Base-by-base conservation (phyloP, 2,329 filamentous ascomycete genomes). In the Leptoxyphium fumago region DNA sequence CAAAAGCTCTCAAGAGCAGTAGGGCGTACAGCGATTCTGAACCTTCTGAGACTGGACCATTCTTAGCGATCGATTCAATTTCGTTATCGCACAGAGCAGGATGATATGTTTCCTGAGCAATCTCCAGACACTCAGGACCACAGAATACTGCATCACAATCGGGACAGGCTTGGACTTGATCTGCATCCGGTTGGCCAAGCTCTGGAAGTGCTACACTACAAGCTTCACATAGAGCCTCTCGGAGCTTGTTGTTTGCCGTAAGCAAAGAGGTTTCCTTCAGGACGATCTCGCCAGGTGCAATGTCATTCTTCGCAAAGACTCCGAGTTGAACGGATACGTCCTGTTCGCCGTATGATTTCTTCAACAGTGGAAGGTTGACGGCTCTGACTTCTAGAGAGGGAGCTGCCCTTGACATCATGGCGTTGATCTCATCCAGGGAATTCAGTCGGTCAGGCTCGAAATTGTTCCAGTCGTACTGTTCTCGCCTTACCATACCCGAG, bases 201-300 rank as follows among this genome's bases (percentile, higher is more conserved):
- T 52, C 51, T 1, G 83, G 84, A 5, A 93, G 72, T 18, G 77
- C 75, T 7, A 74, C 72, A 54, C 86, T 86, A 61, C 89, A 96
- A 11, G 87, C 87, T 62, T 96, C 89, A 62, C 89, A 96, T 28
- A 89, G 74, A 4, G 82, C 73, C 49, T 94, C 87, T 58, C 93
- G 86, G 10, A 91, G 74, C 28, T 86, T 79, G 59, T 91, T 91
- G 53, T 89, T 91, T 39, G 85, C 88, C 2, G 88, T 94, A 36
- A 98, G 68, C 7, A 94, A 73, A 8, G 87, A 91, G 48, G 82
- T 84, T 58, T 98, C 91, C 40, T 76, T 69, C 28, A 98, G 72
- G 2, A 95, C 78, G 5, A 73, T 70, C 59, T 93, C 83, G 9
- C 83, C 84, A 0, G 86, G 77, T 0, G 69, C 65, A 32, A 96